Percentiles rank a stretch among this genome's conserved stretches.
phyloP scores from a whole-genome alignment of 306 rosid genomes.

The Datisca glomerata region DNA sequence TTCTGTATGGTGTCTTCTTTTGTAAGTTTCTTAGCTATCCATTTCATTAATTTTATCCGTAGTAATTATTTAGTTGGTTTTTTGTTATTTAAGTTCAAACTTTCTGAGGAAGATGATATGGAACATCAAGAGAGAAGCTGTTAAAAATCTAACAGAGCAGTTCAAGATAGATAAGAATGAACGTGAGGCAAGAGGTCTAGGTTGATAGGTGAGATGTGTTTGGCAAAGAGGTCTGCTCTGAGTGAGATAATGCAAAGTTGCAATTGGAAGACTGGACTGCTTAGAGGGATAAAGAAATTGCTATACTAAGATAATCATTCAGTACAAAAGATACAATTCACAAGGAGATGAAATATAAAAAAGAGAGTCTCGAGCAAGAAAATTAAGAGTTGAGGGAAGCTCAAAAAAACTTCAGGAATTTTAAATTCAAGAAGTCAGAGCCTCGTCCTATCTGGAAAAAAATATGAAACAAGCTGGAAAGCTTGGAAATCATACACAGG shows the following conservation, averaged over 20 bases:
- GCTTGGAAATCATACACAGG: conserved; percentile 41
- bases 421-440: conserved; percentile 59
- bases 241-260: conserved; percentile 26
- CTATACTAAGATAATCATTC: conserved; percentile 40
- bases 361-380: conserved; percentile 54
- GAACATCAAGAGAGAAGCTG: too few relatives aligned
- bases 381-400: conserved; percentile 37
- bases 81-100: too few relatives aligned
- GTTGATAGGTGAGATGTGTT: conserved; percentile 50
- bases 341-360: conserved; percentile 49
- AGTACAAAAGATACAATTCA: conserved; percentile 37
- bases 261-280: conserved; percentile 32
- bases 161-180: conserved; percentile 45
- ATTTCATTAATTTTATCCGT: too few relatives aligned
- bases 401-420: conserved; percentile 64
- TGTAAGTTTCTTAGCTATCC: too few relatives aligned
- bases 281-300: conserved; percentile 42
- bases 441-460: conserved; percentile 48
- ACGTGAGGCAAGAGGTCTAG: conserved; percentile 41
- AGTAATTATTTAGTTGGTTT: too few relatives aligned
- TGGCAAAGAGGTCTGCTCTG: conserved; percentile 33
- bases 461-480: conserved; percentile 46
- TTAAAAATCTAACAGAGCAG: conserved; percentile 29
- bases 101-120: too few relatives aligned
- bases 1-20: too few relatives aligned